Evolutionary conservation across 1,284 basidiomycete genomes (phyloP), one percentile per base, ranked within the genome.

Genomic region (Fereydounia khargensis): DNA sequence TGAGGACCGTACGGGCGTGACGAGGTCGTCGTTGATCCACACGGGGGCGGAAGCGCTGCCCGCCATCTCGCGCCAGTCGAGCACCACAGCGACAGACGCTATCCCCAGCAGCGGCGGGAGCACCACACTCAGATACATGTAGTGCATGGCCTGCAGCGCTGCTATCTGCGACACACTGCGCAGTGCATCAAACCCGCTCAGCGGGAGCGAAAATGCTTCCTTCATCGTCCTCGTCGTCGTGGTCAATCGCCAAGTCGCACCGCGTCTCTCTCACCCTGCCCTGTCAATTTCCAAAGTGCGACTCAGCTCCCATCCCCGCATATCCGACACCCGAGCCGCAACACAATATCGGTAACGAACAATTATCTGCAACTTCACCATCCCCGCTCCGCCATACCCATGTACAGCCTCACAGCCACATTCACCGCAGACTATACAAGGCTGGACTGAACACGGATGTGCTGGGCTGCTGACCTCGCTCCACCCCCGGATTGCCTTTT

Each of bases 21-120:
- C n/a, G n/a, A n/a, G n/a, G n/a, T n/a, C 25, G 25, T 27, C 25
- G 14, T 27, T 27, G 25, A 14, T 27, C 8, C 8, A 27, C 8
- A 27, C 8, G 25, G 14, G 25, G 25, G 25, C 8, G 25, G 25
- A 27, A 27, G 25, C 8, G 14, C 18, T 19, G 5, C 39, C 47
- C 81, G 82, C 87, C 82, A 98, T 86, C 76, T 96, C 89, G 36
- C 90, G 82, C 94, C 94, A 98, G 78, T 98, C 92, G 84, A 98
- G 88, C 22, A 97, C 80, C 87, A 91, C 89, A 81, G 86, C 88
- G 35, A 92, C 85, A 1, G 91, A 88, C 70, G 92, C 86, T 11
- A 85, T 47, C 19, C 81, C 77, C 18, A 96, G 82, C 17, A 92
- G 74, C 2, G 88, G 86, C 1, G 92, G 91, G n/a, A 87, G 79